These are phyloP conservation scores for Hanseniaspora jakobsenii DNA, from an alignment of 805 yeast genomes.

Conservation along the genomic window DNA sequence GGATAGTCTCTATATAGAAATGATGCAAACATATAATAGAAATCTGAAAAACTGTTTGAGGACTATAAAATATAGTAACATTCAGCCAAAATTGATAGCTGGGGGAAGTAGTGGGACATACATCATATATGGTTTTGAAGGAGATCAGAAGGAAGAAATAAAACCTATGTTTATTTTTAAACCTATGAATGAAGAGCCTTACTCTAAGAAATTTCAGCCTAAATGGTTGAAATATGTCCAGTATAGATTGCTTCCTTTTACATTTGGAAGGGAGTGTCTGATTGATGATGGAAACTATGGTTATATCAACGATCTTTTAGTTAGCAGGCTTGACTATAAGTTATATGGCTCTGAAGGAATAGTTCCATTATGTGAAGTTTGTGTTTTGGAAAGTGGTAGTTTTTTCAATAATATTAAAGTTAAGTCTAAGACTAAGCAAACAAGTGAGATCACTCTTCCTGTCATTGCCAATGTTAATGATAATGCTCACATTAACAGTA, in stretches of 20 bases:
- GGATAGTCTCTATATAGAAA: neutral
- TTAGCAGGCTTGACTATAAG: constrained; percentile 7
- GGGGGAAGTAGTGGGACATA: constrained; percentile 15
- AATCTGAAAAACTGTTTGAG: neutral
- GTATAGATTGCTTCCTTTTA: constrained; percentile 10
- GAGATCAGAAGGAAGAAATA: neutral
- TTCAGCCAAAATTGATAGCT: constrained; percentile 10
- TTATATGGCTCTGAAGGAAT: constrained; percentile 1
- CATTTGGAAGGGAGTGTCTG: constrained; percentile 11
- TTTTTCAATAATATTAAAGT: constrained; percentile 6
- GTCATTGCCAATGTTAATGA: no score
- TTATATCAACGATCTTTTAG: constrained; percentile 11
- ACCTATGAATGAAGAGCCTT: constrained; percentile 15
- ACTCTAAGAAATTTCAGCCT: constrained; percentile 8
- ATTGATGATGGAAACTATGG: constrained; percentile 12
- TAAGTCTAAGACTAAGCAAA: neutral
- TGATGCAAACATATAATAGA: neutral
- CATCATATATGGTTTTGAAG: constrained; percentile 2
- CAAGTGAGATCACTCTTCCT: neutral
- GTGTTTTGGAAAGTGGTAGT: constrained; percentile 14
- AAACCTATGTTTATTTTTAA: constrained; percentile 10
- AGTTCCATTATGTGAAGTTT: constrained; percentile 14
- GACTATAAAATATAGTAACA: neutral
- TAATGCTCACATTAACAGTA: no score
- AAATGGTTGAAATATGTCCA: constrained; percentile 14